Conservation (phyloP, 768 basidiomycete species). For the Cystobasidium tubakii region DNA sequence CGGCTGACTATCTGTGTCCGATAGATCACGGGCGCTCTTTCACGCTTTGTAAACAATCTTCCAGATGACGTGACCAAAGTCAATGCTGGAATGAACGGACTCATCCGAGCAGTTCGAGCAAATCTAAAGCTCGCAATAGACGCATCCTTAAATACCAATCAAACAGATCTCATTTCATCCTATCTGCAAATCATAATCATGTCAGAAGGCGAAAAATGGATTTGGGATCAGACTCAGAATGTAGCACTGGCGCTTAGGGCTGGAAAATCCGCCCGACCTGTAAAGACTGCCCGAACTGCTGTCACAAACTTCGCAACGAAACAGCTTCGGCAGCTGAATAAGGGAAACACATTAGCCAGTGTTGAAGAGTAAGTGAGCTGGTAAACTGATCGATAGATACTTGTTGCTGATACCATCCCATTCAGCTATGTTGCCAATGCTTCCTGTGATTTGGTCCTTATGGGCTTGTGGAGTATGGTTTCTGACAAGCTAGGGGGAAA, state of each 20-base stretch:
- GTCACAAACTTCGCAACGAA: constrained; percentile 34
- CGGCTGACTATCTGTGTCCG: neutral
- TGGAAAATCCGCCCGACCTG: constrained; percentile 30
- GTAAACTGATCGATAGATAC: neutral
- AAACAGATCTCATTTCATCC: constrained; percentile 47
- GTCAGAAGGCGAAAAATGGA: constrained; percentile 51
- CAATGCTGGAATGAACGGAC: constrained; percentile 48
- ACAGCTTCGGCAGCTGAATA: constrained; percentile 33
- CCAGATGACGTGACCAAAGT: constrained; percentile 48
- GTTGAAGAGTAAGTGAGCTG: constrained; percentile 34
- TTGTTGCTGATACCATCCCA: neutral
- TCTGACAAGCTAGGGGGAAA: constrained; percentile 18
- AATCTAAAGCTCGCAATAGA: constrained; percentile 51
- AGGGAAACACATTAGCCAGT: constrained; percentile 29
- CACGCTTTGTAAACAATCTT: constrained; percentile 48
- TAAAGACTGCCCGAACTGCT: constrained; percentile 26
- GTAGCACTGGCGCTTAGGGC: constrained; percentile 47
- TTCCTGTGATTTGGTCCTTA: constrained; percentile 35
- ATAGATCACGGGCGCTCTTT: constrained; percentile 49
- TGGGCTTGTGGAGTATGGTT: constrained; percentile 33
- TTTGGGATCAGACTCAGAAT: constrained; percentile 49
- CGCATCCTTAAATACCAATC: constrained; percentile 45
- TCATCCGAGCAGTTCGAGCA: constrained; percentile 47
- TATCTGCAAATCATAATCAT: constrained; percentile 53
- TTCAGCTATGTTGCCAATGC: constrained; percentile 33